Conservation (phyloP, 176 grass and related monocot species). For the Dendrocalamus sinicus region DNA sequence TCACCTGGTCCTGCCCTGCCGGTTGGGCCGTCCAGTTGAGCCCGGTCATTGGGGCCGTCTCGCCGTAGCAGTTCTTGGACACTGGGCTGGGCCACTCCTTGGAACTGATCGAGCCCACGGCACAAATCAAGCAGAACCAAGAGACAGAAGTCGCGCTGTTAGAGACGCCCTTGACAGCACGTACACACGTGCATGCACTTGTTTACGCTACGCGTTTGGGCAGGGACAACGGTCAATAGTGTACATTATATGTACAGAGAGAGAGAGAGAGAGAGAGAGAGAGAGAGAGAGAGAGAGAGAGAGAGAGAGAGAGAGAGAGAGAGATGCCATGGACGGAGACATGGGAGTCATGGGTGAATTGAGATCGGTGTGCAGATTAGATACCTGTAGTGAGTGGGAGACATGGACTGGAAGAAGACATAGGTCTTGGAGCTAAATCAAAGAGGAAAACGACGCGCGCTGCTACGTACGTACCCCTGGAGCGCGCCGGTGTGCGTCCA, state of each 20-base stretch:
- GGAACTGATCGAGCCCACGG: conserved; percentile 16
- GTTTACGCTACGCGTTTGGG: background rate
- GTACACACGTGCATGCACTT: background rate
- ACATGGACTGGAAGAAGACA: too few species aligned
- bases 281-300: too few species aligned
- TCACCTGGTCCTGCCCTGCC: conserved; percentile 56
- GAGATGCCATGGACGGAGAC: too few species aligned
- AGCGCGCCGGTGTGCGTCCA: conserved; percentile 90
- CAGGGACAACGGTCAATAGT: background rate
- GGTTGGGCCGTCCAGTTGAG: conserved; percentile 51
- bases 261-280: too few species aligned
- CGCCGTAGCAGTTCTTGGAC: conserved; percentile 80
- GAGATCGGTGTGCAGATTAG: too few species aligned
- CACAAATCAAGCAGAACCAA: background rate
- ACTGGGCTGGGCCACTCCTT: conserved; percentile 64
- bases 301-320: background rate
- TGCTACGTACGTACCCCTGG: conserved; percentile 60
- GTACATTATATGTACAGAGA: too few species aligned
- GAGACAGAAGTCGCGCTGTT: background rate
- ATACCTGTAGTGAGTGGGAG: too few species aligned
- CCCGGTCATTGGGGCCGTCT: conserved; percentile 54
- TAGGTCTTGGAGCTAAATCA: too few species aligned
- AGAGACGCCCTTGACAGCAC: background rate
- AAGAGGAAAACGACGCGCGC: too few species aligned
- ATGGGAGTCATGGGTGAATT: too few species aligned